phyloP scores from a whole-genome alignment of 768 basidiomycete species.

The Infundibulicybe gibba region DNA sequence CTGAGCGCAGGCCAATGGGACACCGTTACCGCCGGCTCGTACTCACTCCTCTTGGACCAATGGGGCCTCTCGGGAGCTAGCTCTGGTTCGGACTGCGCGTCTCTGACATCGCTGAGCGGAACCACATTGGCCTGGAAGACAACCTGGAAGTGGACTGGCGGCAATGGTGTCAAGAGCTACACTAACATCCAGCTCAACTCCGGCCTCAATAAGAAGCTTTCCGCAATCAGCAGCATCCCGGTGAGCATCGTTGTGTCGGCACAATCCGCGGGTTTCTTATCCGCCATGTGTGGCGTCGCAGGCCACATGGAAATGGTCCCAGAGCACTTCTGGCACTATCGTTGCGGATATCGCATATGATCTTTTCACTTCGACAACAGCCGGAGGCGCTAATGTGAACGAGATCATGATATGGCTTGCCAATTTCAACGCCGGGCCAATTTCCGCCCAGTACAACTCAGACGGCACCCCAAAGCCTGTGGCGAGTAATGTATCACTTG shows the following conservation, averaged over 20 bases:
- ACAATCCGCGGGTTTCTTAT: background rate
- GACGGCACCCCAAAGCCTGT: constrained; percentile 44
- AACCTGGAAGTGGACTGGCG: constrained; percentile 52
- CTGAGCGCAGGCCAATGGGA: constrained; percentile 47
- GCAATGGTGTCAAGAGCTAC: constrained; percentile 55
- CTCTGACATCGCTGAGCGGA: constrained; percentile 37
- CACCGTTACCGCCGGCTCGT: constrained; percentile 35
- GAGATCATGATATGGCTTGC: constrained; percentile 69
- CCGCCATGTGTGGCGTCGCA: constrained; percentile 11
- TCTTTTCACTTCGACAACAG: constrained; percentile 51
- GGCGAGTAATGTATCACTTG: constrained; percentile 39
- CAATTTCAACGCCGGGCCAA: constrained; percentile 54
- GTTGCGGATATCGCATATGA: constrained; percentile 61
- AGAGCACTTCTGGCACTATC: constrained; percentile 32
- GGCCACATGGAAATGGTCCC: constrained; percentile 58
- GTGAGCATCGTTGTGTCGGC: constrained; percentile 28
- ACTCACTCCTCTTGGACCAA: constrained; percentile 48
- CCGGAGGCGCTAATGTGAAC: constrained; percentile 44
- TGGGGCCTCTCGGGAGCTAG: constrained; percentile 36
- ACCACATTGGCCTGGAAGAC: constrained; percentile 47
- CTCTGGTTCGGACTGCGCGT: constrained; percentile 50
- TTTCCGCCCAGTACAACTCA: constrained; percentile 43
- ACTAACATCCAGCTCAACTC: constrained; percentile 50
- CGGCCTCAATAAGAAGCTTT: constrained; percentile 50
- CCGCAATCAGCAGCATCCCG: constrained; percentile 49